Evolutionary conservation across 2,329 filamentous ascomycete species (phyloP).

Genomic region (Trichophyton rubrum): DNA sequence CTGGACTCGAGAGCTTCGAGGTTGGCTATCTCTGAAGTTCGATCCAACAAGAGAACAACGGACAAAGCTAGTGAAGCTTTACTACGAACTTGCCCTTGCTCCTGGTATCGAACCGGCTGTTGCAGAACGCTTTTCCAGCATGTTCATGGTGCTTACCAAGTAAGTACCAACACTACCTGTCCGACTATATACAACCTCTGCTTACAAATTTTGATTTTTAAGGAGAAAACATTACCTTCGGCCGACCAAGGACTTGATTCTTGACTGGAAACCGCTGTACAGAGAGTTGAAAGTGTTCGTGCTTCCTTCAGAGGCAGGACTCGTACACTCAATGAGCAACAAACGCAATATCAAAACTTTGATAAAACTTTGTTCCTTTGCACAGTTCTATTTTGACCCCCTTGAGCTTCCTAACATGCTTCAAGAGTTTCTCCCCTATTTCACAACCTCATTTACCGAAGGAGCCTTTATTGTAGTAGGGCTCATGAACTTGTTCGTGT

Average conservation of each 20-base stretch:
- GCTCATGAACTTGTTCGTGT: slow-evolving; percentile 73
- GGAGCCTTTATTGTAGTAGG: slow-evolving; percentile 89
- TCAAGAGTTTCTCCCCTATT: slow-evolving; percentile 70
- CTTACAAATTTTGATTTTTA: slow-evolving; percentile 19
- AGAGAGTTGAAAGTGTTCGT: slow-evolving; percentile 86
- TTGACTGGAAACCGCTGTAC: slow-evolving; percentile 91
- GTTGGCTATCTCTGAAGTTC: slow-evolving; percentile 94
- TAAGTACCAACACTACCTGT: slow-evolving; percentile 35
- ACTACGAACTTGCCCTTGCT: slow-evolving; percentile 84
- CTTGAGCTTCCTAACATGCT: slow-evolving; percentile 69
- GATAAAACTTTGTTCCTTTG: slow-evolving; percentile 79
- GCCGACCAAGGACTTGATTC: slow-evolving; percentile 71
- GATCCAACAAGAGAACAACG: slow-evolving; percentile 79
- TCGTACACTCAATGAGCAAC: slow-evolving; percentile 48
- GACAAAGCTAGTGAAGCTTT: slow-evolving; percentile 73
- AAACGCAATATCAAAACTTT: slow-evolving; percentile 60
- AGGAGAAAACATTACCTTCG: slow-evolving; percentile 94
- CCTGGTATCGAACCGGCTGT: slow-evolving; percentile 74
- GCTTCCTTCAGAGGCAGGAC: slow-evolving; percentile 64
- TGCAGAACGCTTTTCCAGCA: slow-evolving; percentile 84
- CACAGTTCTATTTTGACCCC: slow-evolving; percentile 86
- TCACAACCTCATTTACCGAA: slow-evolving; percentile 84
- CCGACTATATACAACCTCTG: neutral
- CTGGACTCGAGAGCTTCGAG: slow-evolving; percentile 91
- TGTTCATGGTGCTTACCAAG: slow-evolving; percentile 95